Evolutionary conservation across 345 rosid genomes (phyloP), one percentile per base, ranked within the genome.

Genomic region (Eucalyptus cloeziana): DNA sequence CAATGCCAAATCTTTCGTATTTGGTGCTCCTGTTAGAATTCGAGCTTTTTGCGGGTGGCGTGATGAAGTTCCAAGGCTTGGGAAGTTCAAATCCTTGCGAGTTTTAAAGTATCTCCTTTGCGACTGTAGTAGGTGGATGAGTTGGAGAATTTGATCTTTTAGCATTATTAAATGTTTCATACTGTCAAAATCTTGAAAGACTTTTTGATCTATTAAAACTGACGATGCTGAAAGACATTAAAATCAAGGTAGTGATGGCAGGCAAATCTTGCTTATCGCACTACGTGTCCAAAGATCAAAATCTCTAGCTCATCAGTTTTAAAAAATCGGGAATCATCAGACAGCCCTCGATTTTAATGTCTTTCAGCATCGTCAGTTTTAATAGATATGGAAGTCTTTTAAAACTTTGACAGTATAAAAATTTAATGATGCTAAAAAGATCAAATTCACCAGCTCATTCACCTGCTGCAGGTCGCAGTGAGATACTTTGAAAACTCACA

Each of bases 381-480:
- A 7, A 51, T 51, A 17, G 22, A 51, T 51, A 3, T 4, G 54
- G 54, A 16, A 17, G 22, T 51, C 22, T 51, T 8, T 47, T 13
- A 47, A 47, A 13, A 47, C 49, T 47, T 47, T 47, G 4, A 47
- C 6, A 49, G 51, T 5, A 13, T 49, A 1, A 51, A 51, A 51
- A 51, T 7, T 51, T 1, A 51, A 17, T 51, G 22, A 51, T 51
- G 8, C 54, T 51, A 51, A 16, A 16, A 51, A 51, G 1, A 51
- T 51, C 54, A 51, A 51, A 1, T 51, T 51, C 54, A 15, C 54
- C 8, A 16, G 21, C 7, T 50, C 21, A 50, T 16, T 8, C 2
- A 50, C 1, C 21, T 50, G 3, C 0, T 15, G 21, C 8, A 15
- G 3, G 7, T 16, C 0, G 3, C 21, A 50, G 8, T 16, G 3